A percentile compares a stretch with the other conserved stretches of the same genome.
Evolutionary conservation across 225 moss, liverwort and hornwort species (phyloP).

Genomic region (Straminergon stramineum): DNA sequence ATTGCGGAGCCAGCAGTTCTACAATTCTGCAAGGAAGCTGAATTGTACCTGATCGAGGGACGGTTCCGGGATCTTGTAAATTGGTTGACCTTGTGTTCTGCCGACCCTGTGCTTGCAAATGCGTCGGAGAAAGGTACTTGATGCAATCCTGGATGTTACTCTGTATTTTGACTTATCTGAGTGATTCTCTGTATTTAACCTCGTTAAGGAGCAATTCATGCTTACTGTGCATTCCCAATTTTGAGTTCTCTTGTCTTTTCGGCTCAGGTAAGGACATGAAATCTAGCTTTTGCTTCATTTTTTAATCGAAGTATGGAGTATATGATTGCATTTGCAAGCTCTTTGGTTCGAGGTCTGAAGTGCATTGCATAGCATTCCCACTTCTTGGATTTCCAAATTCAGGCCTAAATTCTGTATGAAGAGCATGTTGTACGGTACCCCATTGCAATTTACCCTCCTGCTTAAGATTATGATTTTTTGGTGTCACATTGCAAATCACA

Average conservation of each 20-base stretch:
- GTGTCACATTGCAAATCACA: background rate
- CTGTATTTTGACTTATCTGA: slow-evolving; percentile 25
- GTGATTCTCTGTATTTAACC: background rate
- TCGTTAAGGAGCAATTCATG: too few relatives aligned
- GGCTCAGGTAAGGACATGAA: background rate
- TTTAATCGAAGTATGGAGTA: background rate
- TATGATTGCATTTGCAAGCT: background rate
- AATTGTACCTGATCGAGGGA: slow-evolving; percentile 45
- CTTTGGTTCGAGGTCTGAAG: background rate
- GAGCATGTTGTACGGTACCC: too few relatives aligned
- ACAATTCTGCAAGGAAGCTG: slow-evolving; percentile 68
- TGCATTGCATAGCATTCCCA: background rate
- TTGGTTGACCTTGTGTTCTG: slow-evolving; percentile 79
- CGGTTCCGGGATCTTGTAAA: slow-evolving; percentile 76
- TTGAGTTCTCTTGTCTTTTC: background rate
- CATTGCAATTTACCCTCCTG: background rate
- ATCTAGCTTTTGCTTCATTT: background rate
- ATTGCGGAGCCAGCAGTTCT: slow-evolving; percentile 73
- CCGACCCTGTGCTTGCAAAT: slow-evolving; percentile 80
- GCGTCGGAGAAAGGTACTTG: slow-evolving; percentile 75
- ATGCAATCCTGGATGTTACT: slow-evolving; percentile 47
- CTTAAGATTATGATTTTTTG: background rate
- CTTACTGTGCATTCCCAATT: background rate
- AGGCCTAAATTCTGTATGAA: background rate
- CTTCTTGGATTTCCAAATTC: background rate